Conservation (phyloP, 768 basidiomycete genomes). For the Mycena rebaudengoi region DNA sequence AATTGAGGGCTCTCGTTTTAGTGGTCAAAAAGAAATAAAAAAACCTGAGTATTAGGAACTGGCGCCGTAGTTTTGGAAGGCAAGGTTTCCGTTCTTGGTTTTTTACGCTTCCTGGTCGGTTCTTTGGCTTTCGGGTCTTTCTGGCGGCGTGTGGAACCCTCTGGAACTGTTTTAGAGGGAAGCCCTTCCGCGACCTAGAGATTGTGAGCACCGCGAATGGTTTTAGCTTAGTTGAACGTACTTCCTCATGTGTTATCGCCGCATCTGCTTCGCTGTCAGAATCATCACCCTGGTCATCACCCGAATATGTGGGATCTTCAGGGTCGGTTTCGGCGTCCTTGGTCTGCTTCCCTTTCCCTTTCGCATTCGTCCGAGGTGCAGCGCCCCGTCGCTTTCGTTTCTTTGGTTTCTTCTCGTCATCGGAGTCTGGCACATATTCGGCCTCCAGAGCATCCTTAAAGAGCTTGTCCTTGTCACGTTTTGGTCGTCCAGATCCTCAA, state of each 20-base stretch:
- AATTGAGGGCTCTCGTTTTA: too few species aligned
- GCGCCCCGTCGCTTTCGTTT: too few species aligned
- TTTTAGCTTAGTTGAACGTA: not conserved
- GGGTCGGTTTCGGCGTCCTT: not conserved
- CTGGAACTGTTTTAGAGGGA: not conserved
- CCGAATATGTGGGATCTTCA: not conserved
- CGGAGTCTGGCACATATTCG: too few species aligned
- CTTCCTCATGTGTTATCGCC: not conserved
- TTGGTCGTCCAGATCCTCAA: too few species aligned
- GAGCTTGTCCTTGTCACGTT: too few species aligned
- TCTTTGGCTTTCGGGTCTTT: not conserved
- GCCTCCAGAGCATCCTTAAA: too few species aligned
- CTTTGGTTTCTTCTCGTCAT: too few species aligned
- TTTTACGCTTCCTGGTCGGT: not conserved
- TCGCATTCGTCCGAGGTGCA: too few species aligned
- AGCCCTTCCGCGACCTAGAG: not conserved
- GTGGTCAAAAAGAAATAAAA: not conserved
- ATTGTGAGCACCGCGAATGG: not conserved
- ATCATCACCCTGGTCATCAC: not conserved
- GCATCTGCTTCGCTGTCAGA: not conserved
- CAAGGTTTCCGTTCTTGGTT: not conserved
- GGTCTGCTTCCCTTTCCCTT: not conserved
- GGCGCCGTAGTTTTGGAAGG: not conserved
- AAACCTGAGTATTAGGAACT: not conserved
- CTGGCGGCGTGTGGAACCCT: not conserved